Evolutionary conservation across 1,284 basidiomycete genomes (phyloP).

Genomic region (Bondarzewia mesenterica): DNA sequence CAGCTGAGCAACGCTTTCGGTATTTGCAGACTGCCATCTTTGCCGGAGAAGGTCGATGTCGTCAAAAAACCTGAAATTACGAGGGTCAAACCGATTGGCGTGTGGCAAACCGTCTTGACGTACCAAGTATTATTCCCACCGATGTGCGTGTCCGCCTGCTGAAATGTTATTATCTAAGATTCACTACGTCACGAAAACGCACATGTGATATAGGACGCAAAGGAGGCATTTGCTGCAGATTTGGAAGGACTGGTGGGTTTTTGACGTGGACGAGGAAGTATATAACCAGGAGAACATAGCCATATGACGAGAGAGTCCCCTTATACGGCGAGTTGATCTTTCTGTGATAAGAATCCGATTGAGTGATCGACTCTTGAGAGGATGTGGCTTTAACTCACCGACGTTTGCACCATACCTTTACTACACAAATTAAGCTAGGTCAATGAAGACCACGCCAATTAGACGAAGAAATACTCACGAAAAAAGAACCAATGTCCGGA

Average conservation of each 20-base stretch:
- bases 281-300: constrained; percentile 95
- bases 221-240: constrained; percentile 85
- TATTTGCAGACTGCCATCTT: constrained; percentile 91
- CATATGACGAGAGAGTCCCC: constrained; percentile 95
- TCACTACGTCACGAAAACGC: constrained; percentile 9
- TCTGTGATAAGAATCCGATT: constrained; percentile 30
- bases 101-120: constrained; percentile 12
- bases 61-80: constrained; percentile 79
- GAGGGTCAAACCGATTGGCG: neutral
- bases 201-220: constrained; percentile 74
- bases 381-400: constrained; percentile 38
- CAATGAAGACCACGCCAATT: no score
- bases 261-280: constrained; percentile 98
- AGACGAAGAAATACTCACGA: constrained; percentile 46
- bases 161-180: constrained; percentile 13
- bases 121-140: constrained; percentile 81
- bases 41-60: constrained; percentile 88
- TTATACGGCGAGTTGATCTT: constrained; percentile 99
- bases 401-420: constrained; percentile 99
- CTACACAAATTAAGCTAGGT: constrained; percentile 30
- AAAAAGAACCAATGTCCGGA: constrained; percentile 94
- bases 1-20: constrained; percentile 90
- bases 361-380: neutral
- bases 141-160: constrained; percentile 79
- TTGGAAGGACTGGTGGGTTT: constrained; percentile 88